Base-by-base conservation (phyloP, 768 basidiomycete species). In the Suillus weaverae region DNA sequence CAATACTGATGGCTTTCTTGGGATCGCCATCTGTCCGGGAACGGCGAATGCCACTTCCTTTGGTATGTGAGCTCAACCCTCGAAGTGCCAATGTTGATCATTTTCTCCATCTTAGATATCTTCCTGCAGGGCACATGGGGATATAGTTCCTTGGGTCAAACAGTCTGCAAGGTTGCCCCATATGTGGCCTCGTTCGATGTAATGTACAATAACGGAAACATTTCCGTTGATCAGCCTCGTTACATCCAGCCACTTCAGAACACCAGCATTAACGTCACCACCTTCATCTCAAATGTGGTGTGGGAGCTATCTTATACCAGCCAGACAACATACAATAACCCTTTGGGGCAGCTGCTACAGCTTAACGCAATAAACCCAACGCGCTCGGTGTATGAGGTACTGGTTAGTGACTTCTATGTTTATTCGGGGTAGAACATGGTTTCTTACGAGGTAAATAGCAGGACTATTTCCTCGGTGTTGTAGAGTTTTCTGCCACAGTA, bases 401-500 rank as follows among this genome's bases (percentile, higher is more conserved):
- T 48, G 22, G 48, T 48, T 7, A 48, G 48, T 26, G 7, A 26
- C 22, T 26, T 48, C 5, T 26, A 14, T 46, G 22, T 18, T 18
- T 43, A 43, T 4, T 7, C 41, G 3, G 36, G 20, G 8, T n/a
- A n/a, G 20, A 44, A 48, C 22, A 13, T 3, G 0, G 13, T 26
- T 48, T 14, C n/a, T 26, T 5, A 48, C 13, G 13, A 26, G 48
- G 14, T 7, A 13, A 26, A 48, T 14, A 63, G 62, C 54, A 63
- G 41, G 39, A 63, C 10, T 63, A 63, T 35, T 63, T 51, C 51
- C 62, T 54, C 3, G 62, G 62, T 10, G 30, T 63, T 14, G 62
- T 63, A 36, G 62, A 63, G 53, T 63, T 63, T 43, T 54, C 62
- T 63, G 62, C 53, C 7, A 63, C 62, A 20, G 62, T 63, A 20